Evolutionary conservation across 768 basidiomycete genomes (phyloP).

Genomic region (Lactarius tabidus): DNA sequence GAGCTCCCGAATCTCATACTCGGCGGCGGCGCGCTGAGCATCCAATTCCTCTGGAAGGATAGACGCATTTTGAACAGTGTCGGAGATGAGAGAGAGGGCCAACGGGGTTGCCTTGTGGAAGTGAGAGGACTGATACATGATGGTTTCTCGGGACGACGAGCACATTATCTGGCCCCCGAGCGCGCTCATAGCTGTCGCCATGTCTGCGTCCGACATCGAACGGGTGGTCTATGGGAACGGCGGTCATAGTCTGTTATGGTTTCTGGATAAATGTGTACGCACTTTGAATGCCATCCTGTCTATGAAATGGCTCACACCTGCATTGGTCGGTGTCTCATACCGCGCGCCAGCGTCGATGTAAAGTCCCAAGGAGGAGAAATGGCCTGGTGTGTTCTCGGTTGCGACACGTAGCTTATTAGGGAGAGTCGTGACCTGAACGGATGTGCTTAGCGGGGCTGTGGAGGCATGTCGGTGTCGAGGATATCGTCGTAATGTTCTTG

Average conservation of each 20-base stretch:
- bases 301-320: slow-evolving; percentile 87
- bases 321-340: slow-evolving; percentile 72
- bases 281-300: slow-evolving; percentile 99
- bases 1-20: slow-evolving; percentile 89
- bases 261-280: slow-evolving; percentile 13
- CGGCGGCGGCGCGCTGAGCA: slow-evolving; percentile 79
- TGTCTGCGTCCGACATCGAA: slow-evolving; percentile 66
- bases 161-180: slow-evolving; percentile 92
- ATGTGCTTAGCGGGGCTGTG: slow-evolving; percentile 27
- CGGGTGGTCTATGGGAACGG: slow-evolving; percentile 57
- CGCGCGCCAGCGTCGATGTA: slow-evolving; percentile 93
- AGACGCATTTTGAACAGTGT: slow-evolving; percentile 79
- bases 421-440: slow-evolving; percentile 72
- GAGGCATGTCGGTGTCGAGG: slow-evolving; percentile 20
- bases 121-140: slow-evolving; percentile 98
- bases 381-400: slow-evolving; percentile 85
- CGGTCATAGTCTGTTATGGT: slow-evolving; percentile 9
- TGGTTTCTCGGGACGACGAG: slow-evolving; percentile 86
- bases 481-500: slow-evolving; percentile 16
- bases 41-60: slow-evolving; percentile 77
- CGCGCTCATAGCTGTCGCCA: slow-evolving; percentile 74
- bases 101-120: slow-evolving; percentile 78
- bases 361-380: slow-evolving; percentile 91
- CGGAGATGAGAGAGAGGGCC: slow-evolving; percentile 85
- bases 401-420: slow-evolving; percentile 91